phyloP scores from a whole-genome alignment of 2,329 filamentous ascomycete genomes.

The Aspergillus sp. region DNA sequence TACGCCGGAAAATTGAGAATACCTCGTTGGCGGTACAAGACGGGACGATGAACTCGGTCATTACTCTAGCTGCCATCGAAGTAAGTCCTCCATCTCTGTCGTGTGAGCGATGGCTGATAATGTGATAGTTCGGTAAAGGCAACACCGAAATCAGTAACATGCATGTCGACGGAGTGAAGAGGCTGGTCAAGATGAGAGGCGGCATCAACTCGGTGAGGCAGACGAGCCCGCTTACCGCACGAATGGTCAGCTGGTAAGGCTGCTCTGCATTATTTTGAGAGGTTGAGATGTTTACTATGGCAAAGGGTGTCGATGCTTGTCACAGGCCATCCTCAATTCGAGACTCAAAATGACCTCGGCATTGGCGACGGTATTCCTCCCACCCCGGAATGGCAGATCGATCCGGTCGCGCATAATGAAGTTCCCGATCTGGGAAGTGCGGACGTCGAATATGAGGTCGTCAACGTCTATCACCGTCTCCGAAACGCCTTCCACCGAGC shows the following conservation, averaged over 20 bases:
- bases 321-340: conserved; percentile 53
- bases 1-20: conserved; percentile 52
- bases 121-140: conserved; percentile 53
- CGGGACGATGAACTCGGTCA: conserved; percentile 57
- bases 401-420: conserved; percentile 12
- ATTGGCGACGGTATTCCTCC: conserved; percentile 51
- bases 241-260: conserved; percentile 56
- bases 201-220: conserved; percentile 50
- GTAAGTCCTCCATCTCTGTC: conserved; percentile 34
- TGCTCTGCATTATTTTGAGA: rapidly evolving
- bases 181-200: conserved; percentile 50
- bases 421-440: conserved; percentile 16
- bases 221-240: conserved; percentile 54
- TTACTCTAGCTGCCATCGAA: conserved; percentile 59
- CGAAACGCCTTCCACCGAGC: conserved; percentile 43
- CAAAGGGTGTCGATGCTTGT: conserved; percentile 59
- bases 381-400: conserved; percentile 50
- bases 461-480: conserved; percentile 45
- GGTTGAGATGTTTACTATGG: conserved; percentile 1
- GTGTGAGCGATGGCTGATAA: not conserved
- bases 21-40: conserved; percentile 50
- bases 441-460: conserved; percentile 35
- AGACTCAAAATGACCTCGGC: conserved; percentile 51
- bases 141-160: conserved; percentile 46
- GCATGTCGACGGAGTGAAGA: conserved; percentile 53